These are phyloP conservation scores for Aspergillus candidus DNA, from an alignment of 2,329 filamentous ascomycete genomes.

Conservation along the genomic window DNA sequence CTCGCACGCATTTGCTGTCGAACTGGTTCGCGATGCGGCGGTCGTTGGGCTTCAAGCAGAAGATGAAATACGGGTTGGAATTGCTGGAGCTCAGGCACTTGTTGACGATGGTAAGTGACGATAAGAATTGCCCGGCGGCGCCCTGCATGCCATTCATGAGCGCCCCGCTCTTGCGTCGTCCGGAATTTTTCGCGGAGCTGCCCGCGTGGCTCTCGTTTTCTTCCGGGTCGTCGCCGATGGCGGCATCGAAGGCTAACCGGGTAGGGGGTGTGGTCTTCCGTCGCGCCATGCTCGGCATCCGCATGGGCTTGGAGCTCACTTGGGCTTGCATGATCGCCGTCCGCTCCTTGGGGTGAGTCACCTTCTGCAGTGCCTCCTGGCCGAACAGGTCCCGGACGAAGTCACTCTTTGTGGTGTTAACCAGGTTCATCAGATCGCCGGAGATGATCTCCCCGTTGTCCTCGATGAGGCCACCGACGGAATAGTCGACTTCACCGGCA, in stretches of 20 bases:
- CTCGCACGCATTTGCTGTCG: constrained; percentile 95
- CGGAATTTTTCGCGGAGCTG: constrained; percentile 22
- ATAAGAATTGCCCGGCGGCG: constrained; percentile 85
- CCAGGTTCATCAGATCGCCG: constrained; percentile 89
- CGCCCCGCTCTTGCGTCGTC: constrained; percentile 36
- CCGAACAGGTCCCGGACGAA: constrained; percentile 89
- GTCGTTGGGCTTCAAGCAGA: constrained; percentile 96
- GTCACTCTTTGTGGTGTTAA: constrained; percentile 78
- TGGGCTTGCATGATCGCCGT: constrained; percentile 91
- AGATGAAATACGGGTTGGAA: constrained; percentile 91
- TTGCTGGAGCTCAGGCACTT: constrained; percentile 76
- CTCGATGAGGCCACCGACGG: constrained; percentile 77
- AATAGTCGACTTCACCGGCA: constrained; percentile 93
- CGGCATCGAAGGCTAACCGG: constrained; percentile 33
- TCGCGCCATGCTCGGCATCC: constrained; percentile 86
- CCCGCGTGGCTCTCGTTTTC: constrained; percentile 33
- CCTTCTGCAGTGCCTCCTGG: constrained; percentile 88
- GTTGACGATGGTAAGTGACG: constrained; percentile 82
- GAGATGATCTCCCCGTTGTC: constrained; percentile 96
- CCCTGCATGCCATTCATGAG: constrained; percentile 58
- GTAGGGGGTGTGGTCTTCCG: constrained; percentile 58
- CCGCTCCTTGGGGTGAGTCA: constrained; percentile 87
- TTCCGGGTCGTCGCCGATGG: constrained; percentile 34
- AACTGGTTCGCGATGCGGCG: constrained; percentile 96
- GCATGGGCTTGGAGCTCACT: constrained; percentile 89